Evolutionary conservation across 1,284 basidiomycete genomes (phyloP), one percentile per base, ranked within the genome.

Genomic region (Mycocalia duriaeana): DNA sequence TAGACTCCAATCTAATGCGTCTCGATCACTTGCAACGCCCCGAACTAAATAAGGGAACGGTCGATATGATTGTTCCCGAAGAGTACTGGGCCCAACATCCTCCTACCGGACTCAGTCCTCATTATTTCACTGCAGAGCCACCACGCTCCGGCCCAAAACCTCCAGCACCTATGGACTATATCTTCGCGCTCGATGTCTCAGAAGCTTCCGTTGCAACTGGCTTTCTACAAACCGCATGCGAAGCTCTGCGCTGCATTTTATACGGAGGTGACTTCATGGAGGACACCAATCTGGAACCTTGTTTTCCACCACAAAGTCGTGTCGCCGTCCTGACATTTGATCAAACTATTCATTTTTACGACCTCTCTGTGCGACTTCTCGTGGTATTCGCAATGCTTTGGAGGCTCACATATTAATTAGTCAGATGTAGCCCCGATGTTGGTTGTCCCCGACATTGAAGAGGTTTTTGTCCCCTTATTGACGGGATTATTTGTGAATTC

Each of bases 121-220:
- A 80, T 1, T 83, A 79, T 54, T 69, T 68, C 49, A 72, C 74
- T 25, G 59, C 69, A 19, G 71, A 75, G 39, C 73, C 77, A 22
- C 66, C 70, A 40, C 71, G 72, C 0, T 55, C 68, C n/a, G 71
- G 70, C 5, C 60, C 68, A 4, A 76, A 89, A 48, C 59, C 66
- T 46, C 94, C 94, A 0, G 61, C 68, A 36, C 81, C 89, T 0
- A 72, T 97, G 60, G 79, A 84, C 42, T 87, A 85, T 57, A 68
- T 99, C n/a, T 96, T 99, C 57, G 85, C 83, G 0, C 76, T 99
- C 49, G 96, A 99, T 58, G 85, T 96, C 35, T 90, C 90, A 20
- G 70, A 72, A 51, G 82, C 85, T 25, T 79, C 91, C 7, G 73
- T 86, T 0, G 72, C 77, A 36, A 82, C 83, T 3, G 93, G 92